phyloP scores from a whole-genome alignment of 257 asterid species.

The Striga asiatica region DNA sequence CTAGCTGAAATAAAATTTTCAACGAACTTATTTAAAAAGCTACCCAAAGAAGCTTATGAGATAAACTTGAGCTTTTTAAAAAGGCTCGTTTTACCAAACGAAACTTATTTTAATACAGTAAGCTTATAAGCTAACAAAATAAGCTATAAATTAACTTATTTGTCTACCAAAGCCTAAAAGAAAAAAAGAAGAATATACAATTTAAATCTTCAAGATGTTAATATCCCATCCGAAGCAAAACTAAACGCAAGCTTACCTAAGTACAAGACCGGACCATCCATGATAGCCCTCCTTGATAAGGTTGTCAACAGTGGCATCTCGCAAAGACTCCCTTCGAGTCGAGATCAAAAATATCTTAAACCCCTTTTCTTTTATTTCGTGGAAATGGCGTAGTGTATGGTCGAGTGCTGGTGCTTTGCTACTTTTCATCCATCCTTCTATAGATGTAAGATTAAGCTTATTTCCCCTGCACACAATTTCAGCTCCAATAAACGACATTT shows the following conservation, averaged over 20 bases:
- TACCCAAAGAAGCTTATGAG: no score
- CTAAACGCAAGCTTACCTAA: constrained; percentile 21
- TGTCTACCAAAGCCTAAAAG: no score
- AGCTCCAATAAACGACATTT: background rate
- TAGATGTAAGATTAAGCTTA: constrained; percentile 27
- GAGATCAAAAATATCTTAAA: constrained; percentile 34
- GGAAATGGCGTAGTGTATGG: constrained; percentile 19
- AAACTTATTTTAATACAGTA: no score
- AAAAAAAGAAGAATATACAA: no score
- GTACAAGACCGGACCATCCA: constrained; percentile 34
- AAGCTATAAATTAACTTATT: no score
- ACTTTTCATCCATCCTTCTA: constrained; percentile 33
- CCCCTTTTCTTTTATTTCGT: constrained; percentile 29
- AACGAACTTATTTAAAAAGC: no score
- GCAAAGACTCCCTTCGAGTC: constrained; percentile 30
- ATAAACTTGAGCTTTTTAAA: no score
- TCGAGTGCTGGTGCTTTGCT: constrained; percentile 33
- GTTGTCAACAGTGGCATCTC: constrained; percentile 43
- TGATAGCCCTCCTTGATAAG: constrained; percentile 37
- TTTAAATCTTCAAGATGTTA: no score
- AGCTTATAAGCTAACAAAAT: no score
- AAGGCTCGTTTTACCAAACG: no score
- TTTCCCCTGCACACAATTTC: constrained; percentile 20
- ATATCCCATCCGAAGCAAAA: no score
- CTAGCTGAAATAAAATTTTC: no score